Conservation (phyloP, 2,329 filamentous ascomycete genomes). For the Celoporthe dispersa region DNA sequence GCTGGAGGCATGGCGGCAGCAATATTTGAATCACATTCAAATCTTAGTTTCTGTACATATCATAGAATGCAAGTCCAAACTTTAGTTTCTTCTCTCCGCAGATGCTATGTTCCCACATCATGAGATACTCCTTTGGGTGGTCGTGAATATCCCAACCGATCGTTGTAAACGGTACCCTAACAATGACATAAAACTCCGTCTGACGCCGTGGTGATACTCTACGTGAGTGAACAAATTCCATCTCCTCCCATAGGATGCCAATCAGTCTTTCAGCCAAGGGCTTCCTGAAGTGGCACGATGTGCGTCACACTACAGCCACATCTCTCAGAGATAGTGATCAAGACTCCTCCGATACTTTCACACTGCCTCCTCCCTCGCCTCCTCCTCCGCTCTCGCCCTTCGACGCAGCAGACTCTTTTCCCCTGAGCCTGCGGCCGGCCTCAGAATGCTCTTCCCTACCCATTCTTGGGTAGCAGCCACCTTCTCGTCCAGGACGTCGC, state of each 20-base stretch:
- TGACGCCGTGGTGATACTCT: neutral
- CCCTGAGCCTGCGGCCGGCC: constrained; percentile 1
- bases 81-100: neutral
- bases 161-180: neutral
- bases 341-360: neutral
- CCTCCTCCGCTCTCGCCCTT: neutral
- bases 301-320: neutral
- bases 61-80: neutral
- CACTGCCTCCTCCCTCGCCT: neutral
- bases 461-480: constrained; percentile 19
- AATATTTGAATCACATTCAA: neutral
- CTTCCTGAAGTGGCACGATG: neutral
- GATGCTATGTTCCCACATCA: neutral
- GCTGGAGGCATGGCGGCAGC: neutral
- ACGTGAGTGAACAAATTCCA: neutral
- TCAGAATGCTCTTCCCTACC: constrained; percentile 18
- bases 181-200: neutral
- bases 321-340: neutral
- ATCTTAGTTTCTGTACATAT: neutral
- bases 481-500: constrained; percentile 47
- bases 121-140: neutral
- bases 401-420: neutral
- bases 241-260: neutral
- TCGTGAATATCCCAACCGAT: neutral
- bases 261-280: neutral